Evolutionary conservation across 305 asterid genomes (phyloP).

Genomic region (Salvia sclarea): DNA sequence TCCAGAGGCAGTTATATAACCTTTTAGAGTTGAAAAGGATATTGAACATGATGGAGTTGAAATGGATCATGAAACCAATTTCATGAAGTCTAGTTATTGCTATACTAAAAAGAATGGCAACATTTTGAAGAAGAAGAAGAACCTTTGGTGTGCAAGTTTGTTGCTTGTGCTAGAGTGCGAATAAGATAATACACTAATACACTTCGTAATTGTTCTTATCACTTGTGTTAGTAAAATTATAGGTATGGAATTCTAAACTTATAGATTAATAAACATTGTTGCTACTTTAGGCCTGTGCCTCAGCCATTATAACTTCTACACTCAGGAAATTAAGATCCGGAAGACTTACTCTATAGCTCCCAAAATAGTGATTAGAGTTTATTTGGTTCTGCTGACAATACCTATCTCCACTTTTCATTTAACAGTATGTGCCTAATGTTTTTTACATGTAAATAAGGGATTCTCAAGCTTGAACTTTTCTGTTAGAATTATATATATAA

Average conservation of each 20-base stretch:
- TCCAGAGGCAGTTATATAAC: too few species aligned
- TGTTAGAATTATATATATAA: not conserved
- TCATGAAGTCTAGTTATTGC: not conserved
- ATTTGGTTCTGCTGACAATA: not conserved
- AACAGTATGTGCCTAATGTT: not conserved
- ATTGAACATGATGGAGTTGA: not conserved
- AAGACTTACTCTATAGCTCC: not conserved
- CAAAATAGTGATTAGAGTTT: not conserved
- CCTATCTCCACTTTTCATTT: not conserved
- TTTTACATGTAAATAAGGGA: not conserved
- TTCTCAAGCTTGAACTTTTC: not conserved
- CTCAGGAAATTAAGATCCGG: not conserved
- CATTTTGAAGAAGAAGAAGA: too few species aligned
- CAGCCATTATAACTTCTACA: not conserved
- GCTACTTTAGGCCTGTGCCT: not conserved
- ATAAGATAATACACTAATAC: not conserved
- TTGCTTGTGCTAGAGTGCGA: not conserved
- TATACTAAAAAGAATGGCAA: too few species aligned
- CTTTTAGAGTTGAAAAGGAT: not conserved
- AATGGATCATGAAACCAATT: too few species aligned
- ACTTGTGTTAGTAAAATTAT: not conserved
- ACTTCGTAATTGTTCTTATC: too few species aligned
- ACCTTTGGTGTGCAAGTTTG: not conserved
- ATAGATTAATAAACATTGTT: not conserved
- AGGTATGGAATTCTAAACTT: not conserved